A percentile compares a stretch with the other conserved stretches of the same genome.
Conservation (phyloP, 164 flowering plant genomes). For the Piper longum region DNA sequence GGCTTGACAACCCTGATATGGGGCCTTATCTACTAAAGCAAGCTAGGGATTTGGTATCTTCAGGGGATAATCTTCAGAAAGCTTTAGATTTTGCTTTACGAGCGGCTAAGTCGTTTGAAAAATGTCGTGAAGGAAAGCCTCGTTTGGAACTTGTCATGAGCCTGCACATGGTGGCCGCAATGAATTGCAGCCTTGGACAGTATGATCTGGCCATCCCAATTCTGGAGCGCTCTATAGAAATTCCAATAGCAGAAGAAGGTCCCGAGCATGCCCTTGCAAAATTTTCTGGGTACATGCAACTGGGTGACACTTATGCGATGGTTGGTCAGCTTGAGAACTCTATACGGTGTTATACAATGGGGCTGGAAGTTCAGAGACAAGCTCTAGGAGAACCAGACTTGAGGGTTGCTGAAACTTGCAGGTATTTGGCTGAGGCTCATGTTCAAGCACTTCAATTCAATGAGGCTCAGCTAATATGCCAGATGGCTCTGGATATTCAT, state of each 20-base stretch:
- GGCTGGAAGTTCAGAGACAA: slow-evolving; percentile 63
- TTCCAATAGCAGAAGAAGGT: slow-evolving; percentile 60
- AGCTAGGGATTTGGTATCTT: slow-evolving; percentile 68
- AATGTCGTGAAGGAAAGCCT: slow-evolving; percentile 57
- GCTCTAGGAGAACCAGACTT: slow-evolving; percentile 69
- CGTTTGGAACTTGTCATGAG: slow-evolving; percentile 80
- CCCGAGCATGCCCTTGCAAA: slow-evolving; percentile 86
- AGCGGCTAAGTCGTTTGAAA: slow-evolving; percentile 77
- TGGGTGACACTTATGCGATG: slow-evolving; percentile 91
- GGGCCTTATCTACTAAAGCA: slow-evolving; percentile 80
- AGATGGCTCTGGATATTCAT: slow-evolving; percentile 80
- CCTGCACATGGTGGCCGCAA: slow-evolving; percentile 81
- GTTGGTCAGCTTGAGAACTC: slow-evolving; percentile 83
- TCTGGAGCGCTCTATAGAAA: slow-evolving; percentile 68
- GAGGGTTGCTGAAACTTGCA: slow-evolving; percentile 88
- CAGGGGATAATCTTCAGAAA: slow-evolving; percentile 59
- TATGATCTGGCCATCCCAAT: slow-evolving; percentile 66
- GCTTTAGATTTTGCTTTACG: slow-evolving; percentile 73
- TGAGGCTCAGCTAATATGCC: slow-evolving; percentile 70
- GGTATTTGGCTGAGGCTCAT: slow-evolving; percentile 86
- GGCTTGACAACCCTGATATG: slow-evolving; percentile 48
- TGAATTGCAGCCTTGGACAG: slow-evolving; percentile 69
- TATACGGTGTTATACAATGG: slow-evolving; percentile 43
- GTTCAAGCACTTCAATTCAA: slow-evolving; percentile 87
- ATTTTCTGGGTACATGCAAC: slow-evolving; percentile 89